A percentile compares a stretch with the other conserved stretches of the same genome.
Conservation (phyloP, 23 red algal species). For the Pyropia yezoensis region DNA sequence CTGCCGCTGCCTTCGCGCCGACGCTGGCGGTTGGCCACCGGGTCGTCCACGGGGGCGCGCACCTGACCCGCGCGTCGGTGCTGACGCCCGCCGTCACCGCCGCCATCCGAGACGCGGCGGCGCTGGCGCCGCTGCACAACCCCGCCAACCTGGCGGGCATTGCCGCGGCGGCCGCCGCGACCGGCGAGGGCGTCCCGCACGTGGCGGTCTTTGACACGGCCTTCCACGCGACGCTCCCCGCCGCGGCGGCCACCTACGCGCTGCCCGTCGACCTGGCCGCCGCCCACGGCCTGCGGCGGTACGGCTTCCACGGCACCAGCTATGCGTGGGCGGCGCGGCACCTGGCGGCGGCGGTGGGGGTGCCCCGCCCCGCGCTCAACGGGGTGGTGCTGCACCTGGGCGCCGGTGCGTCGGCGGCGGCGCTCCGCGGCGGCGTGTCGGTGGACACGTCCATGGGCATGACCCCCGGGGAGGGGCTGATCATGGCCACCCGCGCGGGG, state of each 20-base stretch:
- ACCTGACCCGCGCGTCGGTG: background rate
- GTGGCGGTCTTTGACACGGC: slow-evolving; percentile 14
- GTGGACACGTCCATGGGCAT: slow-evolving; percentile 10
- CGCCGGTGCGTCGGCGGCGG: slow-evolving; percentile 1
- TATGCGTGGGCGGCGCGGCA: background rate
- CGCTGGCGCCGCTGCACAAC: slow-evolving; percentile 10
- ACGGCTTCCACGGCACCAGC: slow-evolving; percentile 1
- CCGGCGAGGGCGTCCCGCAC: background rate
- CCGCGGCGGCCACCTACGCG: background rate
- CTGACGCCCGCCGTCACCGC: background rate
- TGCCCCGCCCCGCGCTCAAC: background rate
- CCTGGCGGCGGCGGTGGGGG: background rate
- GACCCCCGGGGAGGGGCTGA: slow-evolving; percentile 7
- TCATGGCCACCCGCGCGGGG: slow-evolving; percentile 1
- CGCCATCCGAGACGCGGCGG: background rate
- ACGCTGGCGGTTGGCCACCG: slow-evolving; percentile 3
- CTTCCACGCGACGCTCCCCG: slow-evolving; percentile 2
- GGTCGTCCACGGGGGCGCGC: background rate
- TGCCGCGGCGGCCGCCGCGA: background rate
- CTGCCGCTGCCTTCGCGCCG: background rate
- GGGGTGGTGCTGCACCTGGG: background rate
- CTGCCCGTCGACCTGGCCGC: background rate
- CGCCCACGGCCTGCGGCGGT: background rate
- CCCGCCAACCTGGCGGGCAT: slow-evolving; percentile 8
- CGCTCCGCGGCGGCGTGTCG: background rate